Evolutionary conservation across 2,329 filamentous ascomycete genomes (phyloP), one percentile per base, ranked within the genome.

Genomic region (Alternaria angustiovoidea): DNA sequence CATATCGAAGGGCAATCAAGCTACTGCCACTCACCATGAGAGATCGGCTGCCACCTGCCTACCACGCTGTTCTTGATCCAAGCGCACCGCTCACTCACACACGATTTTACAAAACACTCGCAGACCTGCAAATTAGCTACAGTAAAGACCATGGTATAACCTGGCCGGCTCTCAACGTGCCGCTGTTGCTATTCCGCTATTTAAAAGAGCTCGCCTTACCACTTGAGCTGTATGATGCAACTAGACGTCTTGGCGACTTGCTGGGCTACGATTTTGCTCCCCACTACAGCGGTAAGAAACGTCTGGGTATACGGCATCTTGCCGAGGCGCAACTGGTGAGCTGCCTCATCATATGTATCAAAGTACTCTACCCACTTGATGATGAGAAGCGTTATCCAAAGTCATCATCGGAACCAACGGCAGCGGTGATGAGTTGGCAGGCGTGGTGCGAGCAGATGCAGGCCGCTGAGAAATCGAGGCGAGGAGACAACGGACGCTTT

Each of bases 321-420:
- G 83, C 95, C 0, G 95, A 98, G 71, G 82, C 91, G 6, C 86
- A 91, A 43, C 80, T 97, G 1, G 82, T 93, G 56, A 84, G 89
- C 4, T 81, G 92, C 4, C 77, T 97, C 4, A 81, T 97, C 2
- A 84, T 96, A 14, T 88, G 91, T 4, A 88, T 90, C 4, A 97
- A 97, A 70, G 77, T 97, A 2, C 82, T 91, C 20, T 93, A 92
- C 69, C 92, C 94, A 0, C 87, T 97, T 44, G 88, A 92, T 69
- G 80, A 81, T 22, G 70, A 84, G 12, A 76, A 82, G 53, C 81
- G 89, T 42, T 81, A 82, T 66, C 85, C 84, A 7, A 77, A 73
- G 36, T 82, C 81, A 18, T 65, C 80, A 14, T 79, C 81, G 9
- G 89, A 92, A 59, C 85, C 88, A 1, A 82, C 87, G 14, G 81